Base-by-base conservation (phyloP, 108 stramenopile species). In the Skeletonema marinoi region DNA sequence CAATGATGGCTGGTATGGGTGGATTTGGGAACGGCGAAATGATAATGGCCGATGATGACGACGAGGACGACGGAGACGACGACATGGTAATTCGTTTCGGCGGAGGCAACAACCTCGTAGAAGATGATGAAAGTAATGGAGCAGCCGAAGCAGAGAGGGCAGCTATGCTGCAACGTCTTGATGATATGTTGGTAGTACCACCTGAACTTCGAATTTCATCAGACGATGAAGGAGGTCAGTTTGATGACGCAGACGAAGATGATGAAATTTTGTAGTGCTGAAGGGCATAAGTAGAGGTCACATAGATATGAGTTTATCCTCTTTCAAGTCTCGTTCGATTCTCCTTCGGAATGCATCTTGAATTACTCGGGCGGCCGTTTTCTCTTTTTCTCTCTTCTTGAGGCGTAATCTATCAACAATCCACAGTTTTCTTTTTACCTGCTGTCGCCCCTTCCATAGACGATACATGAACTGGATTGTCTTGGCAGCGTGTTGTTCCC, bases 101-200 rank as follows among this genome's bases (percentile, higher is more conserved):
- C 6, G 67, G 59, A 31, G 60, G 67, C 59, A 68, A 60, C 58
- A 59, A 68, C 11, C 11, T 68, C 4, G 59, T 60, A 16, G 29
- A 62, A 59, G 67, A 68, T 7, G 78, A 72, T 17, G 58, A 60
- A 9, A 60, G 56, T 60, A 58, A 33, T 30, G 77, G 73, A 42
- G 71, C 83, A 14, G 68, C 83, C 4, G 69, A 71, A 66, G 82
- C 75, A 14, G 85, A 88, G 64, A 84, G 88, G 13, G 72, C 70
- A 31, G 78, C 81, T 17, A 89, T 89, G 88, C 64, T 89, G 62
- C 73, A 82, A 32, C 80, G 74, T 17, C 71, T 89, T 7, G 88
- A 87, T 36, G 70, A 71, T 51, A 65, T 93, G 61, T 67, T 93
- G 59, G 77, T 90, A 19, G 92, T 93, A 16, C 87, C 86, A 32